These are phyloP conservation scores for Diaporthe nobilis DNA, from an alignment of 2,329 filamentous ascomycete species.

Conservation along the genomic window DNA sequence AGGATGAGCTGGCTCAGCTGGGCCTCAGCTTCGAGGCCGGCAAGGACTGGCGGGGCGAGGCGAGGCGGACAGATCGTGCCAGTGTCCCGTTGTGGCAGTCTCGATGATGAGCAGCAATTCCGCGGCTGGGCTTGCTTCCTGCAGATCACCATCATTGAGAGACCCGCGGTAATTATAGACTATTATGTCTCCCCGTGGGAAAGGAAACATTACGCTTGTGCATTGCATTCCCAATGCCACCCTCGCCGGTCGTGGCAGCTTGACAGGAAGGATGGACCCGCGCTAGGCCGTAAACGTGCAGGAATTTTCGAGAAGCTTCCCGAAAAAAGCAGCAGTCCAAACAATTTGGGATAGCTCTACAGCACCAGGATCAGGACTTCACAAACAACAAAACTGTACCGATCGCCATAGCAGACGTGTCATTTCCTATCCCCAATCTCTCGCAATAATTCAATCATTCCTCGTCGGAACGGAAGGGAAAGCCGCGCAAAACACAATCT, in stretches of 20 bases:
- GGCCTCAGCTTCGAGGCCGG: slow-evolving; percentile 1
- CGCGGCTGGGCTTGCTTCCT: slow-evolving; percentile 5
- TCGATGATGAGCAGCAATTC: slow-evolving; percentile 17
- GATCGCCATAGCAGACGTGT: slow-evolving; percentile 11
- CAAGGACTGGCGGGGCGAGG: slow-evolving; percentile 1
- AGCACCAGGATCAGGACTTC: not conserved
- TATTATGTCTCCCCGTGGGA: slow-evolving; percentile 1
- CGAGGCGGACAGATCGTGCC: not conserved
- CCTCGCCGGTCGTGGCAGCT: not conserved
- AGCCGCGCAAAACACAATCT: slow-evolving; percentile 14
- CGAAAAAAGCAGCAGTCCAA: slow-evolving; percentile 45
- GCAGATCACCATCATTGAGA: slow-evolving; percentile 18
- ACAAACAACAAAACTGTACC: slow-evolving; percentile 17
- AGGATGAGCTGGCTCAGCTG: slow-evolving; percentile 14
- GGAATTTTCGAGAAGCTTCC: slow-evolving; percentile 55
- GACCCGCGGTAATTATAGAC: slow-evolving; percentile 18
- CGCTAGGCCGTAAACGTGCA: slow-evolving; percentile 49
- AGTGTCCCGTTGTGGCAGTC: not conserved
- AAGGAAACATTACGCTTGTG: not conserved
- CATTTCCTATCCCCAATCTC: not conserved
- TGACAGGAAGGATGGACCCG: slow-evolving; percentile 29
- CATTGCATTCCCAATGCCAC: slow-evolving; percentile 8
- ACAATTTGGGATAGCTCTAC: slow-evolving; percentile 23
- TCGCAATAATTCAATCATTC: slow-evolving; percentile 24
- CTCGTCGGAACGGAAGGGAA: not conserved